Percentiles rank a stretch among this genome's conserved stretches.
phyloP scores from a whole-genome alignment of 2,329 filamentous ascomycete species.

The Chalara sp. region DNA sequence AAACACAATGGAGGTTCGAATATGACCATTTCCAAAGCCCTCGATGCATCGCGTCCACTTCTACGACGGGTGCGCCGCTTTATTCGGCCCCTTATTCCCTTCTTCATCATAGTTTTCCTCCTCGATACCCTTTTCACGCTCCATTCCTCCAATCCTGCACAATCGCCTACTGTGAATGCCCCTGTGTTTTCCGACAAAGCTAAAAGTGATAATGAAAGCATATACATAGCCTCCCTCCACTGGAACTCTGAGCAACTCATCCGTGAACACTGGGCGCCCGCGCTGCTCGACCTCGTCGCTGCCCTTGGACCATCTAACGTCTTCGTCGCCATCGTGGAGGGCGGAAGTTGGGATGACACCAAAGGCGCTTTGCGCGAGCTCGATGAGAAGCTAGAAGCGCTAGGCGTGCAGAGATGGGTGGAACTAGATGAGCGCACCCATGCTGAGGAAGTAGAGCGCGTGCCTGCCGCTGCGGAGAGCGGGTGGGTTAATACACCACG shows the following conservation, averaged over 20 bases:
- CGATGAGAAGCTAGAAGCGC: slow-evolving; percentile 42
- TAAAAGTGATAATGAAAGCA: background rate
- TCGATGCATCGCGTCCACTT: no score
- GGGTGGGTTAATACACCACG: slow-evolving; percentile 53
- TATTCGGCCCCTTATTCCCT: no score
- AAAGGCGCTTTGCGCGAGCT: slow-evolving; percentile 52
- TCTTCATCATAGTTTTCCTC: background rate
- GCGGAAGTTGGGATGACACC: slow-evolving; percentile 63
- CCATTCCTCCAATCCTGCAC: no score
- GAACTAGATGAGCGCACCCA: slow-evolving; percentile 40
- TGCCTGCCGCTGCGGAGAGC: background rate
- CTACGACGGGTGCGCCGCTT: no score
- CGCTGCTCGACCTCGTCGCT: slow-evolving; percentile 48
- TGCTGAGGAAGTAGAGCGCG: slow-evolving; percentile 33
- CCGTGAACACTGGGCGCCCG: slow-evolving; percentile 53
- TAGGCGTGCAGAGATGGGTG: slow-evolving; percentile 48
- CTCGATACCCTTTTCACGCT: no score
- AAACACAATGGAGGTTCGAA: no score
- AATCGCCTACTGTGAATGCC: no score
- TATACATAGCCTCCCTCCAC: background rate
- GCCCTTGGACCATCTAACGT: slow-evolving; percentile 55
- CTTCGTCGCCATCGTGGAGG: slow-evolving; percentile 61
- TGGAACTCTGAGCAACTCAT: slow-evolving; percentile 34
- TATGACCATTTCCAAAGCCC: no score
- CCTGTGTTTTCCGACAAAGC: no score